These are phyloP conservation scores for Arthrobotrys musiformis DNA, from an alignment of 2,329 filamentous ascomycete species.

Conservation along the genomic window DNA sequence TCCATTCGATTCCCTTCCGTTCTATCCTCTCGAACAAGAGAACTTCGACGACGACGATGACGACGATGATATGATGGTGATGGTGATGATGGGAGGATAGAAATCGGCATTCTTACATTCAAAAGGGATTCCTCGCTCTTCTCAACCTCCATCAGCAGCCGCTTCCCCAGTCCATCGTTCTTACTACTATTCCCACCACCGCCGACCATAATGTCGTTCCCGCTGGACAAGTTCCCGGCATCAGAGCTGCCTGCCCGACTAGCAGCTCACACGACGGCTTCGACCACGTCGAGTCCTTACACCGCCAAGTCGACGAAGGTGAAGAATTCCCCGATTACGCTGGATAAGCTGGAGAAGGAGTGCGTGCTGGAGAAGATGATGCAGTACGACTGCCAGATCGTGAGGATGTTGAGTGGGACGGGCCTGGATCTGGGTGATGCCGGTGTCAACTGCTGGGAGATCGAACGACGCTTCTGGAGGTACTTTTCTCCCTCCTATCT, in stretches of 20 bases:
- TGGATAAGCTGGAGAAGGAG: conserved; percentile 46
- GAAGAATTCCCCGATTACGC: conserved; percentile 33
- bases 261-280: conserved; percentile 31
- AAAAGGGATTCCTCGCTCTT: conserved; percentile 33
- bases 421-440: conserved; percentile 42
- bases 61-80: neutral
- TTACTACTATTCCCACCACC: neutral
- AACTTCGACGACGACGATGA: neutral
- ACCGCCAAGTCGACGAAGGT: conserved; percentile 24
- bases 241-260: conserved; percentile 54
- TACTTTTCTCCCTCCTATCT: neutral
- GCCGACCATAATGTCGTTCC: conserved; percentile 47
- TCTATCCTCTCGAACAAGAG: neutral
- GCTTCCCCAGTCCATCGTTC: conserved; percentile 17
- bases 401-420: conserved; percentile 31
- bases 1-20: neutral
- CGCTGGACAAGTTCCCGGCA: conserved; percentile 53
- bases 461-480: conserved; percentile 53
- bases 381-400: conserved; percentile 54
- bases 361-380: conserved; percentile 49
- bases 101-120: conserved; percentile 22
- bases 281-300: conserved; percentile 18
- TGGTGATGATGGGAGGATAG: neutral
- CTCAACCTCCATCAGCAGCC: conserved; percentile 35
- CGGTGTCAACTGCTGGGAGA: conserved; percentile 52